Evolutionary conservation across 2,329 filamentous ascomycete species (phyloP), one percentile per base, ranked within the genome.

Genomic region (Ceratocystis lukuohia): DNA sequence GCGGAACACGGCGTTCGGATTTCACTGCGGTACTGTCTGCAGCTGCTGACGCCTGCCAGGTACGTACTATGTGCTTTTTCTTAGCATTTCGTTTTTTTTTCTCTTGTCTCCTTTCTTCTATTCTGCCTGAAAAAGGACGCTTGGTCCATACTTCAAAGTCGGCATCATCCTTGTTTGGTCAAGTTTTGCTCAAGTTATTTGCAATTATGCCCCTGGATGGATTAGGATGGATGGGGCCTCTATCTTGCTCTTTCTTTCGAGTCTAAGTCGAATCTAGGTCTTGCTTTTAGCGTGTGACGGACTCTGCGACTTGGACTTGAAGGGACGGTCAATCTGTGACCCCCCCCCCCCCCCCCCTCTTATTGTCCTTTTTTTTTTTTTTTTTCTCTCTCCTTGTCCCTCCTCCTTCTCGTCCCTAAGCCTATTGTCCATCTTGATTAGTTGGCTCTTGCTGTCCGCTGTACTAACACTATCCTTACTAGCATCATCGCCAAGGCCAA

Each of bases 21-120:
- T 73, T 95, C 89, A 75, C 77, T 99, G 77, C 82, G 94, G 71
- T 99, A 99, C 78, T 93, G 92, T 71, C 79, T 99, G 74, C 94
- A 97, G 78, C 78, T 99, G 71, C 80, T 99, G 71, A 89, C 91
- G 30, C 92, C 92, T 1, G 88, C 91, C 64, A 93, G 83, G 82
- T 85, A 77, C 73, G 80, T 75, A 15, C 53, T 41, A 22, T 46
- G n/a, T 37, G 45, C 7, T 45, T 41, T 41, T 57, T 64, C 45
- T 48, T 50, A 59, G 64, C n/a, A 8, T 57, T 28, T 45, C 57
- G 45, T 28, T 62, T 66, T 57, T 66, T 65, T 63, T 53, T 65
- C 56, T 48, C 65, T 44, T 61, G 62, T 33, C 46, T 67, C 70
- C 62, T 66, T 62, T 63, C 53, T 56, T 45, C 66, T 61, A 28